A percentile compares a stretch with the other conserved stretches of the same genome.
These are phyloP conservation scores for Leavenworthia alabamica DNA, from an alignment of 345 rosid genomes.

Conservation along the genomic window DNA sequence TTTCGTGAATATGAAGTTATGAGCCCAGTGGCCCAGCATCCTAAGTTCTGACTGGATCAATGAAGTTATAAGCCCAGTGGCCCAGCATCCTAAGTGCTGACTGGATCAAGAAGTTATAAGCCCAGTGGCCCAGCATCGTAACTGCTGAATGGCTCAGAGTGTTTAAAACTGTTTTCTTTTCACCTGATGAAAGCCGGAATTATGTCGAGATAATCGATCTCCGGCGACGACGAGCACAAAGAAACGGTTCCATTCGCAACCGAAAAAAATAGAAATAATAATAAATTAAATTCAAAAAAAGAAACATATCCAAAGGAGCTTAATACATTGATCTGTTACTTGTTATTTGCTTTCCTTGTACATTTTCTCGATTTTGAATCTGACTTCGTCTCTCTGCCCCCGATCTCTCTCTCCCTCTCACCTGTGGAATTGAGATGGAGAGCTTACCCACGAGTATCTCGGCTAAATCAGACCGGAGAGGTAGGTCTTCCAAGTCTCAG, in stretches of 20 bases:
- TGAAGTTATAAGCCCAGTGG: too few relatives aligned
- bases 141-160: background rate
- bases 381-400: background rate
- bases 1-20: background rate
- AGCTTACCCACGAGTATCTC: conserved; percentile 49
- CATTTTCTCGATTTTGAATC: conserved; percentile 17
- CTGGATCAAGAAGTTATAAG: too few relatives aligned
- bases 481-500: conserved; percentile 67
- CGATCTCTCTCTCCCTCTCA: conserved; percentile 10
- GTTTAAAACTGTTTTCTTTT: background rate
- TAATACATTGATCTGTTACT: background rate
- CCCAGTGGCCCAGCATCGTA: background rate
- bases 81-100: background rate
- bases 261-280: background rate
- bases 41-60: background rate
- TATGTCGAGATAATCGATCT: conserved; percentile 20
- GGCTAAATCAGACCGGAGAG: conserved; percentile 53
- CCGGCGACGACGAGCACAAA: conserved; percentile 18
- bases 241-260: conserved; percentile 5
- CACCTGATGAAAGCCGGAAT: background rate
- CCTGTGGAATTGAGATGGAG: conserved; percentile 43
- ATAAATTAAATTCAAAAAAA: background rate
- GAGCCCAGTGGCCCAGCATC: background rate
- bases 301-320: conserved; percentile 10
- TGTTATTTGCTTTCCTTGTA: background rate